These are phyloP conservation scores for Xylaria palmicola DNA, from an alignment of 495 filamentous ascomycete genomes.

Conservation along the genomic window DNA sequence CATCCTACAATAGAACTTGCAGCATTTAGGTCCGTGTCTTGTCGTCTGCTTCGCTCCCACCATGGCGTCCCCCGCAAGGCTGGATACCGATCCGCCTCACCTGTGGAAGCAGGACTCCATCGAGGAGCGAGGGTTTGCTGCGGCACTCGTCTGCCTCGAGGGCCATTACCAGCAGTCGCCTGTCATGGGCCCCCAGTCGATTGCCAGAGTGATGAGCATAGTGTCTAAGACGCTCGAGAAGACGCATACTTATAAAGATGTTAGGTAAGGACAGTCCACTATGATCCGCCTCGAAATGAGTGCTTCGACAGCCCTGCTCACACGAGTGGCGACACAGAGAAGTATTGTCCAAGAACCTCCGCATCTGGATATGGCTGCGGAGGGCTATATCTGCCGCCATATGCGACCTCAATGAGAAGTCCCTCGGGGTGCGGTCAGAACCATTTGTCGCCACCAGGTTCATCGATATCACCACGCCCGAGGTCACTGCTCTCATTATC, in stretches of 20 bases:
- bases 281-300: conserved; percentile 33
- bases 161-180: conserved; percentile 53
- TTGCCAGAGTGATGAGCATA: conserved; percentile 48
- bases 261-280: conserved; percentile 41
- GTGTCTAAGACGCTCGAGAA: conserved; percentile 53
- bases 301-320: conserved; percentile 31
- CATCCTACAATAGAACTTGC: background rate
- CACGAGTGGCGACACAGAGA: conserved; percentile 44
- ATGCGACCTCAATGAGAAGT: conserved; percentile 61
- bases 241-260: conserved; percentile 51
- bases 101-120: conserved; percentile 31
- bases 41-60: background rate
- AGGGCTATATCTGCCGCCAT: conserved; percentile 50
- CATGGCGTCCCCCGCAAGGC: conserved; percentile 12
- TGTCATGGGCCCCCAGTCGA: conserved; percentile 47
- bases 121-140: conserved; percentile 56
- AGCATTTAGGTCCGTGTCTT: background rate
- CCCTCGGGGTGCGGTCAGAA: conserved; percentile 46
- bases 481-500: conserved; percentile 71
- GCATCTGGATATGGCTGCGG: conserved; percentile 69
- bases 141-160: conserved; percentile 53
- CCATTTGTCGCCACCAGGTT: conserved; percentile 42
- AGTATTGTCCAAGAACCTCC: conserved; percentile 55
- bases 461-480: conserved; percentile 52
- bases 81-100: conserved; percentile 16